Base-by-base conservation (phyloP, 2,329 filamentous ascomycete genomes). In the Hypoxylon sp. region DNA sequence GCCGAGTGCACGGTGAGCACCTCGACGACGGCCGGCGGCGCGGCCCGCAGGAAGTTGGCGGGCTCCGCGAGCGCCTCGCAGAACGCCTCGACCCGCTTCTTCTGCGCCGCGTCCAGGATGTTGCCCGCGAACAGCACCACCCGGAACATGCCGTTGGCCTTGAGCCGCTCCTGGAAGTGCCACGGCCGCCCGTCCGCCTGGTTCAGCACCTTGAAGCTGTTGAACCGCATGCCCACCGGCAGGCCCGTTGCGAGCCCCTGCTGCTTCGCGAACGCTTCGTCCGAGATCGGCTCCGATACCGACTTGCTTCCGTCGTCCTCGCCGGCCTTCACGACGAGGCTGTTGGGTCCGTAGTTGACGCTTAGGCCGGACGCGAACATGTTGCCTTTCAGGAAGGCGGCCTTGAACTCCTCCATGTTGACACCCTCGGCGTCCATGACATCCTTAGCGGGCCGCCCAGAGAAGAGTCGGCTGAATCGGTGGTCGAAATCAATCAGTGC, bases 401-500 rank as follows among this genome's bases (percentile, higher is more conserved):
- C 72, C 63, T 87, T 85, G 75, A 89, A 89, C 27, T 82, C 83
- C 0, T 81, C 78, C 82, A 88, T 85, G 61, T 76, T 83, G 52
- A 88, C 81, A 0, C 86, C 85, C 43, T 81, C 81, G 56, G 82
- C 81, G 61, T 88, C 84, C 73, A 64, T 60, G 13, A 62, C 20
- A 24, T 64, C 63, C 24, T 64, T 64, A 3, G 63, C 63, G 37
- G 63, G 63, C 11, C 60, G 55, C 11, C 63, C 63, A 1, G 80
- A 81, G 69, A 87, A 87, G 0, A 87, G 74, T 1, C 79, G 74
- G 4, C 80, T 81, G 62, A 86, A 85, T 29, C 76, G 78, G 55
- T 83, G 81, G 65, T 88, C 85, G 58, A 88, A 87, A 5, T 80
- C 77, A 58, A 92, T 90, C 0, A 91, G 79, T 33, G 88, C 82